Base-by-base conservation (phyloP, 108 stramenopile genomes). In the Cyclotella choctawhatcheeana region DNA sequence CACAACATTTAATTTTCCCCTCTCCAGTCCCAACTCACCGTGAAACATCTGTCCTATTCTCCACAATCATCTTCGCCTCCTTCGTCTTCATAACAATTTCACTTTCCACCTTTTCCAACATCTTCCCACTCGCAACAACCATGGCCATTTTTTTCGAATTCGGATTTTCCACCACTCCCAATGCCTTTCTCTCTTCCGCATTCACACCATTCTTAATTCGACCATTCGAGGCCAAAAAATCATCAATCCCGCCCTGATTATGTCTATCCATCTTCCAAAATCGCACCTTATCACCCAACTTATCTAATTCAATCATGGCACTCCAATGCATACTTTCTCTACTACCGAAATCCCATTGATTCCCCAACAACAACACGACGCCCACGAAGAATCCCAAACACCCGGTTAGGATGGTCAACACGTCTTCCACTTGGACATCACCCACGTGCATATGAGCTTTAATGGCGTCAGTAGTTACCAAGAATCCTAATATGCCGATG, bases 311-410 rank as follows among this genome's bases (percentile, higher is more conserved):
- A 26, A 69, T 20, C 22, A 70, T 32, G 16, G 76, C 76, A n/a
- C 62, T 58, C 63, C 63, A 62, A 70, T 77, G 76, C 76, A 77
- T 70, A 22, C 63, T 13, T 43, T 70, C 69, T 44, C 64, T 22
- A 14, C 47, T 45, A 0, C 76, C 76, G 22, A 70, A 59, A 62
- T 77, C 76, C 76, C 76, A 77, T 40, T 70, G 69, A 61, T 77
- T 69, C 69, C 60, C 60, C 31, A 77, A 34, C 50, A 77, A 37
- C 22, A 77, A 2, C 1, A 47, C 5, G 33, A 65, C 54, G 1
- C 69, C 76, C 20, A 70, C 69, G 18, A 55, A 30, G 22, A 70
- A 44, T 8, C 76, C 76, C 35, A 70, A 58, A 59, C 54, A 58
- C 1, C 69, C 76, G 6, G 69, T 44, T 7, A 70, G 16, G 2